A percentile compares a stretch with the other conserved stretches of the same genome.
phyloP scores from a whole-genome alignment of 2,329 filamentous ascomycete genomes.

The Aspergillus persii region DNA sequence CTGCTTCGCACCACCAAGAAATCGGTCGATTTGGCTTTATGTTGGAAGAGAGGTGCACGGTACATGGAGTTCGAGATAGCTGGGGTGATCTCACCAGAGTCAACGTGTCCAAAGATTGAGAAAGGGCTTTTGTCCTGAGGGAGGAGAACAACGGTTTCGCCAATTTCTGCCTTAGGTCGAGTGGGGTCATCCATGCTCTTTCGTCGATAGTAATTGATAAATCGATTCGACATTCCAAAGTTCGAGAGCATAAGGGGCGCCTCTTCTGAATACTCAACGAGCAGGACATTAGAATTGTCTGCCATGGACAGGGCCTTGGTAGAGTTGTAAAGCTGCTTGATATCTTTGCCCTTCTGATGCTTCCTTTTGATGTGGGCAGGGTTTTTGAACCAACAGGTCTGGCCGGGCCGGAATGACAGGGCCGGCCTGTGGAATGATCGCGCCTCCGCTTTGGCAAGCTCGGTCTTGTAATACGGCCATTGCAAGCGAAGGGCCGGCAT shows the following conservation, averaged over 20 bases:
- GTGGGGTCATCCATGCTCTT: constrained; percentile 74
- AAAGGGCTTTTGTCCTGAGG: constrained; percentile 96
- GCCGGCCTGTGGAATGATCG: constrained; percentile 81
- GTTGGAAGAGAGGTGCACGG: constrained; percentile 87
- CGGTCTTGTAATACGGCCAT: constrained; percentile 94
- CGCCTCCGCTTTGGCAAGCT: constrained; percentile 68
- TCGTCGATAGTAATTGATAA: constrained; percentile 95
- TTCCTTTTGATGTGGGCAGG: constrained; percentile 76
- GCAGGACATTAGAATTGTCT: constrained; percentile 82
- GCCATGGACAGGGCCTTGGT: constrained; percentile 81
- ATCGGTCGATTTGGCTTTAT: constrained; percentile 72
- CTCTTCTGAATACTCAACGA: constrained; percentile 96
- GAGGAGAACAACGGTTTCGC: constrained; percentile 82
- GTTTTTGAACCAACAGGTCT: constrained; percentile 70
- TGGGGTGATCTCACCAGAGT: constrained; percentile 83
- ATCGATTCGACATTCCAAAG: constrained; percentile 93
- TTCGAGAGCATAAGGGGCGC: constrained; percentile 89
- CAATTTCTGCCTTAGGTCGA: constrained; percentile 77
- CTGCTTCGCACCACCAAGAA: constrained; percentile 83
- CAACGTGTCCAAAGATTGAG: constrained; percentile 88
- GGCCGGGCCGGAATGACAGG: constrained; percentile 68
- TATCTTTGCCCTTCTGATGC: constrained; percentile 73
- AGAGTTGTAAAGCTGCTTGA: constrained; percentile 73
- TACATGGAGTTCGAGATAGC: constrained; percentile 96
- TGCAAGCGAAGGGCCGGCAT: constrained; percentile 86